These are phyloP conservation scores for Macrophomina phaseolina DNA, from an alignment of 2,329 filamentous ascomycete genomes.

Conservation along the genomic window DNA sequence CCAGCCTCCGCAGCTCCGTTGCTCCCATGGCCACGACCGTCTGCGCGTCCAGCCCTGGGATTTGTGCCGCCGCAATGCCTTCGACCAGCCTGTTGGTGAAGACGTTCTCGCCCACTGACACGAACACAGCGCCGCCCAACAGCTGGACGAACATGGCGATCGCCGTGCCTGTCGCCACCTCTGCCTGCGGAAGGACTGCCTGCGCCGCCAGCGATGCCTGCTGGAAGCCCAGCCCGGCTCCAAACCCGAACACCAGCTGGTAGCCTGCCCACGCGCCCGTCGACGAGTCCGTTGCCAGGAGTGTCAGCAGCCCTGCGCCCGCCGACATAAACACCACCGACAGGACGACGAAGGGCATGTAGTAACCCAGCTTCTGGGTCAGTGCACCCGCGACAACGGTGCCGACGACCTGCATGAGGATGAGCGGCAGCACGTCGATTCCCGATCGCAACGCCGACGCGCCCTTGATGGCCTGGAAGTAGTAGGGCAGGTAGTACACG, in stretches of 20 bases:
- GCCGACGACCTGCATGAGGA: slow-evolving; percentile 33
- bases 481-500: slow-evolving; percentile 48
- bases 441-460: slow-evolving; percentile 43
- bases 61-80: too few relatives aligned
- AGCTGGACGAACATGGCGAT: slow-evolving; percentile 56
- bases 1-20: too few relatives aligned
- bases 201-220: slow-evolving; percentile 54
- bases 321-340: slow-evolving; percentile 38
- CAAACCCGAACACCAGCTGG: slow-evolving; percentile 37
- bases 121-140: slow-evolving; percentile 55
- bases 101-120: slow-evolving; percentile 56
- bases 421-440: slow-evolving; percentile 40
- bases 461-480: slow-evolving; percentile 53
- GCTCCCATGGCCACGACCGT: too few relatives aligned
- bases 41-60: too few relatives aligned
- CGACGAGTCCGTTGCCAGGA: slow-evolving; percentile 20
- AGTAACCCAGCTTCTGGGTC: slow-evolving; percentile 33
- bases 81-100: slow-evolving; percentile 47
- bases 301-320: slow-evolving; percentile 37
- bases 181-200: slow-evolving; percentile 47
- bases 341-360: slow-evolving; percentile 42
- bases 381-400: slow-evolving; percentile 38
- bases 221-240: slow-evolving; percentile 56
- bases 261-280: slow-evolving; percentile 38
- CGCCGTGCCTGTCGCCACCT: slow-evolving; percentile 54